phyloP scores from a whole-genome alignment of 2,329 filamentous ascomycete genomes.

The Sarocladium oryzae region DNA sequence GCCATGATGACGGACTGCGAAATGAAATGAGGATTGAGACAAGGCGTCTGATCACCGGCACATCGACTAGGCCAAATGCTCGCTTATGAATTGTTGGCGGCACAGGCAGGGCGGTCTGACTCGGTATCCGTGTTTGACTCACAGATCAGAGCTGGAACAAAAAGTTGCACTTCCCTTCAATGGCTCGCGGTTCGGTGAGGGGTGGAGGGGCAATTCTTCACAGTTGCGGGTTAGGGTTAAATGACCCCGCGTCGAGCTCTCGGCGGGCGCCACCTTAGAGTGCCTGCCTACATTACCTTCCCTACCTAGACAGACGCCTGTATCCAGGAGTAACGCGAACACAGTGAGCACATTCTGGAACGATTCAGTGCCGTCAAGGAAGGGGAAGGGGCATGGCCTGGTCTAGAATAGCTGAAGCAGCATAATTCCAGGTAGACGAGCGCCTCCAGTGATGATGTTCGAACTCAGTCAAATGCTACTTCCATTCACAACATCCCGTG shows the following conservation, averaged over 20 bases:
- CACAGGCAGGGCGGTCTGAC: background rate
- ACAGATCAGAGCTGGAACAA: background rate
- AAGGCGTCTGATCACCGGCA: background rate
- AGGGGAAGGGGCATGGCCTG: too few species aligned
- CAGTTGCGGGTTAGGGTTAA: background rate
- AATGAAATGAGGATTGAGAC: background rate
- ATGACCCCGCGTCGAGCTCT: constrained; percentile 1
- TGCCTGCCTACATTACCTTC: too few species aligned
- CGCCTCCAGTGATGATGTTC: too few species aligned
- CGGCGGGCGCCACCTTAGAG: too few species aligned
- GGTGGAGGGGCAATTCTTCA: constrained; percentile 8
- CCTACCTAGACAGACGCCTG: too few species aligned
- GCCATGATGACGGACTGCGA: background rate
- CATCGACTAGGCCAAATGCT: background rate
- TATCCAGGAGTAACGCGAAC: too few species aligned
- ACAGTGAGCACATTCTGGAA: too few species aligned
- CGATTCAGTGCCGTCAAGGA: too few species aligned
- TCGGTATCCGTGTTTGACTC: background rate
- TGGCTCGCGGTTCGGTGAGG: background rate
- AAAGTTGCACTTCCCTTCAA: background rate
- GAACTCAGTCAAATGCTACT: too few species aligned
- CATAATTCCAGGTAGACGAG: too few species aligned
- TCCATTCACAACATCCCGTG: too few species aligned
- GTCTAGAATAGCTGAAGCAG: too few species aligned
- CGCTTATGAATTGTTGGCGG: background rate